Evolutionary conservation across 345 rosid genomes (phyloP).

Genomic region (Alliaria petiolata): DNA sequence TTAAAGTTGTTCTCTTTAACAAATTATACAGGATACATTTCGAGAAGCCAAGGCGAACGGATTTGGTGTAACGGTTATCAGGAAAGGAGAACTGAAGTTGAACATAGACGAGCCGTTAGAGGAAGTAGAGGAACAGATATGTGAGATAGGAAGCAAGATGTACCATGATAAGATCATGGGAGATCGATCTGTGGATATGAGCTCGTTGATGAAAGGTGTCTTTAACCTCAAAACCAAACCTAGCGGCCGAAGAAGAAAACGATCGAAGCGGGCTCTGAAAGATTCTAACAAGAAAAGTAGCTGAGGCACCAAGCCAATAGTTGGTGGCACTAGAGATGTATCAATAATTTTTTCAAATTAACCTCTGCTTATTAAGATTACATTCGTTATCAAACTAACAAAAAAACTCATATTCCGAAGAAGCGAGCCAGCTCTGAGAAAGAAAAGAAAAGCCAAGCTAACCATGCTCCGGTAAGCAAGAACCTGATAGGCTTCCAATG

Average conservation of each 20-base stretch:
- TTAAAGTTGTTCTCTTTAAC: neutral
- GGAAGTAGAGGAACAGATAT: constrained; percentile 74
- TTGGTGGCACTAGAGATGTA: too few relatives aligned
- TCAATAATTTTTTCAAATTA: too few relatives aligned
- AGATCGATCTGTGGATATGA: constrained; percentile 73
- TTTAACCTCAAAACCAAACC: constrained; percentile 36
- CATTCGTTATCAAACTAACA: too few relatives aligned
- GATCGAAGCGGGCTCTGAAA: constrained; percentile 32
- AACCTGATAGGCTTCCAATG: too few relatives aligned
- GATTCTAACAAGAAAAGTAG: constrained; percentile 17
- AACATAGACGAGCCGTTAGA: constrained; percentile 77
- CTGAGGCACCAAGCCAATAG: constrained; percentile 4
- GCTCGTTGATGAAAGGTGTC: constrained; percentile 77
- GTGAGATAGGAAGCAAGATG: constrained; percentile 81
- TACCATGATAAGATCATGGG: constrained; percentile 75
- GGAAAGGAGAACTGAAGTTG: constrained; percentile 68
- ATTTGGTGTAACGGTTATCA: constrained; percentile 74
- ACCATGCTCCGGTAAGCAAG: too few relatives aligned
- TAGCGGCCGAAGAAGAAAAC: constrained; percentile 30
- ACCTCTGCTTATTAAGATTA: too few relatives aligned
- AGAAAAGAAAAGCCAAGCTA: too few relatives aligned
- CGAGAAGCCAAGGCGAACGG: constrained; percentile 87
- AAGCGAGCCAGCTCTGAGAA: too few relatives aligned
- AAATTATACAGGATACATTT: constrained; percentile 58
- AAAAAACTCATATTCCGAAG: too few relatives aligned